phyloP scores from a whole-genome alignment of 78 protist genomes.

The Protostelium mycophagum region DNA sequence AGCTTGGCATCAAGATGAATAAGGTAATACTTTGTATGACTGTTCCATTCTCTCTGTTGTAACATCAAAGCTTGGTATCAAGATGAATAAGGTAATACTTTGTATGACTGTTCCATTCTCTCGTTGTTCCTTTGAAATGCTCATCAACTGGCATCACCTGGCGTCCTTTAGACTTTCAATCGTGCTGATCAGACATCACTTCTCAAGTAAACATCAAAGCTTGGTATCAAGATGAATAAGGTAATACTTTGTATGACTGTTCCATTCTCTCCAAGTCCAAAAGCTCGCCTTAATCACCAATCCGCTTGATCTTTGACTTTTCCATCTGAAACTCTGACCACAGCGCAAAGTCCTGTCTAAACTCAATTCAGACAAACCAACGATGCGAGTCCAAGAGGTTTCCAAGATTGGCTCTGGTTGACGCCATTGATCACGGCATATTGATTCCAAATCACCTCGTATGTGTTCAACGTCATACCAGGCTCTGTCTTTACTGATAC shows the following conservation, averaged over 20 bases:
- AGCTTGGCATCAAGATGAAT: background rate
- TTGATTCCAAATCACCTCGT: too few species aligned
- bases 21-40: background rate
- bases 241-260: background rate
- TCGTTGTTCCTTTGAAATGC: slow-evolving; percentile 3
- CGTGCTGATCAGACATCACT: background rate
- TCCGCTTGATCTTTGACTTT: background rate
- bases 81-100: background rate
- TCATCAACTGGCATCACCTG: background rate
- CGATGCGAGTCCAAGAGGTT: background rate
- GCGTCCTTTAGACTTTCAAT: background rate
- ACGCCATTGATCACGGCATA: too few species aligned
- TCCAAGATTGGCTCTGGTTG: too few species aligned
- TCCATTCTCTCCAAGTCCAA: background rate
- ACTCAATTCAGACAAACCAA: background rate
- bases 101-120: background rate
- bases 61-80: background rate
- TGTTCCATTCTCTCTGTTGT: background rate
- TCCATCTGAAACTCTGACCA: background rate
- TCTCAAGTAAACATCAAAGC: background rate
- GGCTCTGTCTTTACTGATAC: too few species aligned
- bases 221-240: background rate
- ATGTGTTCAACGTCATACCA: too few species aligned
- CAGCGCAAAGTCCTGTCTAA: background rate
- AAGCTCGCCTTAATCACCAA: background rate